phyloP scores from a whole-genome alignment of 2,329 filamentous ascomycete species.

The Ambrosiella cleistominuta region DNA sequence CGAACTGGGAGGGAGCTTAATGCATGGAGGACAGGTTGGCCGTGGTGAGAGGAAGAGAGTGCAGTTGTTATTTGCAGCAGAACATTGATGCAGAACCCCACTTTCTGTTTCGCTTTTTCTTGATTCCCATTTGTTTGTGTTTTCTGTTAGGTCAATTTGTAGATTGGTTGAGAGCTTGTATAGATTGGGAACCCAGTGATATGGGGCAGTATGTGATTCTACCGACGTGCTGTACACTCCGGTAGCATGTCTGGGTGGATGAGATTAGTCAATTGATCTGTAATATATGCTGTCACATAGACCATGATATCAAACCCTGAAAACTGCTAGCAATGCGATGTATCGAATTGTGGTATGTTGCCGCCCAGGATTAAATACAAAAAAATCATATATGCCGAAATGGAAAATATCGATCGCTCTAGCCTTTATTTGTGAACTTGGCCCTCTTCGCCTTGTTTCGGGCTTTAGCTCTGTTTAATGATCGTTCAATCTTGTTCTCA shows the following conservation, averaged over 20 bases:
- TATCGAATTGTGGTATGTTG: background rate
- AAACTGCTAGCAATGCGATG: background rate
- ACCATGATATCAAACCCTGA: no score
- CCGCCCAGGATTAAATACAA: background rate
- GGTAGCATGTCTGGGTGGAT: no score
- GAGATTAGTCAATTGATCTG: no score
- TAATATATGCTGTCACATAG: no score
- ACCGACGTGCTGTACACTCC: no score
- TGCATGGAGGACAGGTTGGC: background rate
- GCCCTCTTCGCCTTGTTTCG: slow-evolving; percentile 31
- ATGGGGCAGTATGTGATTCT: no score
- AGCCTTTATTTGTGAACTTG: slow-evolving; percentile 9
- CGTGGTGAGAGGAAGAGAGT: background rate
- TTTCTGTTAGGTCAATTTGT: background rate
- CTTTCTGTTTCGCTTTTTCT: slow-evolving; percentile 6
- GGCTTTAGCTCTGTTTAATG: slow-evolving; percentile 51
- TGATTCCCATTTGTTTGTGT: background rate
- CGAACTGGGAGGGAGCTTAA: background rate
- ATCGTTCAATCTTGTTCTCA: slow-evolving; percentile 71
- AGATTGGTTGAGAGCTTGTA: no score
- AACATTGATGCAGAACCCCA: slow-evolving; percentile 5
- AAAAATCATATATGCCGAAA: background rate
- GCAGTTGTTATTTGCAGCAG: slow-evolving; percentile 8
- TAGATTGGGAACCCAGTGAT: no score
- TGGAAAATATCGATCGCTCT: background rate